Conservation (phyloP, 306 rosid species). For the Citrullus colocynthis region DNA sequence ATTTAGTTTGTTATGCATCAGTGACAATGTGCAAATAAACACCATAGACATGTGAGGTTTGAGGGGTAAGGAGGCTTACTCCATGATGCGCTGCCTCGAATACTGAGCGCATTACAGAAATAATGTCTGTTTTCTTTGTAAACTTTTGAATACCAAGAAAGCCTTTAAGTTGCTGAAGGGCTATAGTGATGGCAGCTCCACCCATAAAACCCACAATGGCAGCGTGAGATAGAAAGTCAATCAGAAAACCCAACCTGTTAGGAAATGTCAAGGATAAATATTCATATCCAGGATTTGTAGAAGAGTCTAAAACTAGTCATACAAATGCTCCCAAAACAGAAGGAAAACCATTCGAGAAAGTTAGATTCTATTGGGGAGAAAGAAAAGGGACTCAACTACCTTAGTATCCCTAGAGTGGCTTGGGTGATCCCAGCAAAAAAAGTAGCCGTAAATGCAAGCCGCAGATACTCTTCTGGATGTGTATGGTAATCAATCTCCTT, state of each 20-base stretch:
- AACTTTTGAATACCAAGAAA: conserved; percentile 68
- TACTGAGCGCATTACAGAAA: conserved; percentile 62
- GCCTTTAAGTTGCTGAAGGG: conserved; percentile 96
- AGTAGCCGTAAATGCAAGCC: conserved; percentile 95
- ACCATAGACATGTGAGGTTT: neutral
- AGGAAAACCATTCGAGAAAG: neutral
- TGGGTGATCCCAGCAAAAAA: conserved; percentile 92
- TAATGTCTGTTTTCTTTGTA: conserved; percentile 59
- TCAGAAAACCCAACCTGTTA: conserved; percentile 85
- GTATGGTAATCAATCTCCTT: conserved; percentile 40
- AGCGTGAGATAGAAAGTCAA: conserved; percentile 93
- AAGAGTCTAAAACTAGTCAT: conserved; percentile 1
- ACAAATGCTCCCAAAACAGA: neutral
- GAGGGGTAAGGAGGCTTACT: conserved; percentile 30
- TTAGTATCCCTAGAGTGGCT: conserved; percentile 74
- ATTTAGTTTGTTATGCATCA: neutral
- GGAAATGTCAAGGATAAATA: neutral
- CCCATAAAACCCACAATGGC: conserved; percentile 98
- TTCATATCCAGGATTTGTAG: neutral
- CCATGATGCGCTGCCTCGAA: conserved; percentile 57
- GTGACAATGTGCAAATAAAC: neutral
- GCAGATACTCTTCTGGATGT: conserved; percentile 37
- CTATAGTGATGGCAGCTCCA: conserved; percentile 95
- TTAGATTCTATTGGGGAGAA: neutral
- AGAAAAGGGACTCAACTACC: conserved; percentile 25